Conservation (phyloP, 495 filamentous ascomycete genomes). For the Rhizodiscina lignyota region DNA sequence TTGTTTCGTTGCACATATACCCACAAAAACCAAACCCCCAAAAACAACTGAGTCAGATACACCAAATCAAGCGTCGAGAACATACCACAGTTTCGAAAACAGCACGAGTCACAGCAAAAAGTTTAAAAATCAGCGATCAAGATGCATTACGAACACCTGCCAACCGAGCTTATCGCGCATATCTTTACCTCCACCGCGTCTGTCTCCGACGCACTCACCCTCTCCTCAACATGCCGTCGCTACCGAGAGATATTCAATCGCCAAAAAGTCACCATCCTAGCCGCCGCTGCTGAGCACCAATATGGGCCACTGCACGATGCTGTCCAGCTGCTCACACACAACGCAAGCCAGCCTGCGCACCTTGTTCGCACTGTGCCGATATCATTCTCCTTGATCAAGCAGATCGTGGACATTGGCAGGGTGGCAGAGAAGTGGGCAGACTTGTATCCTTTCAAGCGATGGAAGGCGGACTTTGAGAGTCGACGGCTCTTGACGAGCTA, state of each 20-base stretch:
- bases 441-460: slow-evolving; percentile 54
- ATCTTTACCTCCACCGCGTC: slow-evolving; percentile 38
- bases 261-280: slow-evolving; percentile 36
- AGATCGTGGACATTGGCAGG: slow-evolving; percentile 39
- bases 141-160: slow-evolving; percentile 27
- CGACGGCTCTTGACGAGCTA: slow-evolving; percentile 40
- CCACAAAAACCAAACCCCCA: too few relatives aligned
- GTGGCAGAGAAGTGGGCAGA: slow-evolving; percentile 46
- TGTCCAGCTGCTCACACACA: slow-evolving; percentile 41
- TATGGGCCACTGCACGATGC: slow-evolving; percentile 45
- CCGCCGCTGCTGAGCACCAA: slow-evolving; percentile 33
- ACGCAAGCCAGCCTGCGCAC: slow-evolving; percentile 37
- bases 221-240: slow-evolving; percentile 35
- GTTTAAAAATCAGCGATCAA: too few relatives aligned
- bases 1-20: too few relatives aligned
- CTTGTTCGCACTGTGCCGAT: slow-evolving; percentile 28
- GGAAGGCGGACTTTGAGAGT: slow-evolving; percentile 38
- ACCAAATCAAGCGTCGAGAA: too few relatives aligned
- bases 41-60: too few relatives aligned
- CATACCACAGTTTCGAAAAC: too few relatives aligned
- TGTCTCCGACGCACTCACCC: slow-evolving; percentile 34
- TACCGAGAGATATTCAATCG: slow-evolving; percentile 36
- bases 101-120: too few relatives aligned
- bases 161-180: slow-evolving; percentile 46
- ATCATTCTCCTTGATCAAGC: slow-evolving; percentile 37